Percentiles rank a stretch among this genome's conserved stretches.
phyloP scores from a whole-genome alignment of 495 filamentous ascomycete species.

The Neurospora sp. region DNA sequence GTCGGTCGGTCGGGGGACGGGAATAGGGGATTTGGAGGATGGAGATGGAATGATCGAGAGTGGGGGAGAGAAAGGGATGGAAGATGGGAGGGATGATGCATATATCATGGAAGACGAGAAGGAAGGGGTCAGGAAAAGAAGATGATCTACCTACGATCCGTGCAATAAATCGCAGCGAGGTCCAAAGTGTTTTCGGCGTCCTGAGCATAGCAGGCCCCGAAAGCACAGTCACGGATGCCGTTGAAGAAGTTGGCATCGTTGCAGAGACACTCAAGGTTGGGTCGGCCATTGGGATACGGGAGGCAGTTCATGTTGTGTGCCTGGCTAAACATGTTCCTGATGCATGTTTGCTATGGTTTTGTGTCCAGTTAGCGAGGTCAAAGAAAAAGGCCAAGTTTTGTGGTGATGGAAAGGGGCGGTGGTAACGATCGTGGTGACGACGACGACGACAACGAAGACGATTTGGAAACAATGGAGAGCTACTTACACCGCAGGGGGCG shows the following conservation, averaged over 20 bases:
- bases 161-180: neutral
- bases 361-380: neutral
- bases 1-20: no score
- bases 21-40: neutral
- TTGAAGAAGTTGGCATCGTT: slow-evolving; percentile 7
- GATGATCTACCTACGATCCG: neutral
- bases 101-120: neutral
- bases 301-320: slow-evolving; percentile 7
- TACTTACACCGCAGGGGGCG: slow-evolving; percentile 6
- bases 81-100: neutral
- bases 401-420: neutral
- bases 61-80: neutral
- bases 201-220: neutral
- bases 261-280: slow-evolving; percentile 10
- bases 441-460: neutral
- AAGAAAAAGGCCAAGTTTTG: no score
- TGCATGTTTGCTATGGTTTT: slow-evolving; percentile 5
- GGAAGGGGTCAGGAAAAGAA: neutral
- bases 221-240: slow-evolving; percentile 12
- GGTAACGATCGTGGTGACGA: neutral
- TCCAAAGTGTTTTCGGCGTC: neutral
- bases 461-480: neutral
- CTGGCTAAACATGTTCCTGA: slow-evolving; percentile 11
- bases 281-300: neutral
- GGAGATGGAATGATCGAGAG: neutral